phyloP scores from a whole-genome alignment of 495 filamentous ascomycete genomes.

The Pseudoneurospora amorphoporcata region DNA sequence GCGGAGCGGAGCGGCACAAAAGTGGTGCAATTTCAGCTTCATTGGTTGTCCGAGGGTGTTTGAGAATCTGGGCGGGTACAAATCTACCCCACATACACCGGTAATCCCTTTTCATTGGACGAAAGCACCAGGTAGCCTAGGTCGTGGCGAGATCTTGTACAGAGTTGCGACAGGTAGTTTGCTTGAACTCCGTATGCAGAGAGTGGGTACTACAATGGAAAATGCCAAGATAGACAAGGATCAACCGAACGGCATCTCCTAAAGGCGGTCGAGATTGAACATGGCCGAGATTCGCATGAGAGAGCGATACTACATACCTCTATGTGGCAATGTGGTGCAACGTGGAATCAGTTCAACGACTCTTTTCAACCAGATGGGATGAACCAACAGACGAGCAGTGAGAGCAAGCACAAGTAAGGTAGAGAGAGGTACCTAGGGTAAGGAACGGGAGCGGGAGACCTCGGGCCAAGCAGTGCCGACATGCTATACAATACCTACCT shows the following conservation, averaged over 20 bases:
- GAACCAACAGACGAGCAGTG: not conserved
- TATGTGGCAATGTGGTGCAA: not conserved
- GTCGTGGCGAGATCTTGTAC: constrained; percentile 9
- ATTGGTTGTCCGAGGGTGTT: not conserved
- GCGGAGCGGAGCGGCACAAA: constrained; percentile 13
- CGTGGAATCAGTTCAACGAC: not conserved
- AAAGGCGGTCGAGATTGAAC: not conserved
- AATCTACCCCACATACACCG: not conserved
- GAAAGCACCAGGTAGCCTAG: not conserved
- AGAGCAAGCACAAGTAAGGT: not conserved
- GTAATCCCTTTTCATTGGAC: constrained; percentile 7
- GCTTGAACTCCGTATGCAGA: not conserved
- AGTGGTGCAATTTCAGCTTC: constrained; percentile 13
- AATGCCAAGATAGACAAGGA: not conserved
- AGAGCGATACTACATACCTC: not conserved
- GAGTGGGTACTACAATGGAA: not conserved
- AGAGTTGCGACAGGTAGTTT: not conserved
- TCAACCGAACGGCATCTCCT: not conserved
- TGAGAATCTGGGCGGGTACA: not conserved
- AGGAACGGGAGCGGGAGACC: not conserved
- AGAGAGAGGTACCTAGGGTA: too few species aligned
- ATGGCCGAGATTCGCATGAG: not conserved
- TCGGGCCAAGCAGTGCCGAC: not conserved
- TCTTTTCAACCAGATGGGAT: not conserved
- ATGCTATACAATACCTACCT: not conserved